Conservation (phyloP, 2,329 filamentous ascomycete genomes). For the Coleophoma crateriformis region DNA sequence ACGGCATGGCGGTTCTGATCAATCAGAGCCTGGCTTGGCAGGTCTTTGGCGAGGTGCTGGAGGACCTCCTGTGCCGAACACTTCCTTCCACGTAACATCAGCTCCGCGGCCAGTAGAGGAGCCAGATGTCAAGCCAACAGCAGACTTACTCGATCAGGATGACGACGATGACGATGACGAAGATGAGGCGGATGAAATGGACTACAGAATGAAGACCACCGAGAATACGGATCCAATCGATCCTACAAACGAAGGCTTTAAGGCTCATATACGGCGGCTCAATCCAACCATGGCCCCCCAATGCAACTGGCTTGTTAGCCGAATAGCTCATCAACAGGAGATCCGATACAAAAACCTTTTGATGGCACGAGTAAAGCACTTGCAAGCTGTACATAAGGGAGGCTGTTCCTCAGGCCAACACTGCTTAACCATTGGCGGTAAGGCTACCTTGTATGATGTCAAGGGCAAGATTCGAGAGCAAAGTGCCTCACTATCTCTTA, state of each 20-base stretch:
- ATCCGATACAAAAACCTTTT: constrained; percentile 74
- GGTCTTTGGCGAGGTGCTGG: constrained; percentile 51
- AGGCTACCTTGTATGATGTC: constrained; percentile 54
- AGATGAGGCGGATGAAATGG: constrained; percentile 55
- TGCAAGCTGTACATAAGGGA: constrained; percentile 47
- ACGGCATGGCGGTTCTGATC: constrained; percentile 23
- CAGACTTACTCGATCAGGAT: constrained; percentile 22
- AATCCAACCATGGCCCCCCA: constrained; percentile 65
- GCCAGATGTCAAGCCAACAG: constrained; percentile 13
- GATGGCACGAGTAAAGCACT: constrained; percentile 64
- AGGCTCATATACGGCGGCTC: constrained; percentile 63
- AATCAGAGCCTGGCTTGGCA: constrained; percentile 34
- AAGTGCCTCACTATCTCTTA: constrained; percentile 46
- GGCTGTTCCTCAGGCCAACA: constrained; percentile 56
- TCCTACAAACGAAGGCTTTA: constrained; percentile 72
- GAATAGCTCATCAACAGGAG: constrained; percentile 77
- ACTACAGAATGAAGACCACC: constrained; percentile 55
- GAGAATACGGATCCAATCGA: constrained; percentile 61
- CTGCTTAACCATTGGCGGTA: constrained; percentile 65
- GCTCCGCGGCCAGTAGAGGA: constrained; percentile 28
- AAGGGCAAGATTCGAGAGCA: constrained; percentile 58
- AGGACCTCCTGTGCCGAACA: constrained; percentile 50
- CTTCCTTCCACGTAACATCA: constrained; percentile 32
- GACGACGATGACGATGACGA: constrained; percentile 53
- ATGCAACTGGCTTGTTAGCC: constrained; percentile 63